Base-by-base conservation (phyloP, 1,139 yeast species). In the Geotrichum carabidarum region DNA sequence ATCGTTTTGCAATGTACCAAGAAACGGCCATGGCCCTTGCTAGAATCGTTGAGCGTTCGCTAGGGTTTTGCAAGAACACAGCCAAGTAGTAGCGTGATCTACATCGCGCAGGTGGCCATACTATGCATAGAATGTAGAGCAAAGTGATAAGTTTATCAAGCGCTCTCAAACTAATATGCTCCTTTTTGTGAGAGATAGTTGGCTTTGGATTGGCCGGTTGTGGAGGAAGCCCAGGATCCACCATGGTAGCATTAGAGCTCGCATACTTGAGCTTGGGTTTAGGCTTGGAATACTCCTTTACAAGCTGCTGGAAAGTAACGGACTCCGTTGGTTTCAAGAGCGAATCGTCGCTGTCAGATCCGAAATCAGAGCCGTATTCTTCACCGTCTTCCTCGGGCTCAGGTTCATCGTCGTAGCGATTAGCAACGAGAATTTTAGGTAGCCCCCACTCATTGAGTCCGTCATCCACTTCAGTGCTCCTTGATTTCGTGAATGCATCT, bases 361-460 rank as follows among this genome's bases (percentile, higher is more conserved):
- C 44, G 37, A 48, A 52, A n/a, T 52, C 51, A 15, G 51, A 48
- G 15, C 43, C 45, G 22, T 48, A 36, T 14, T 50, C 36, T 36
- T 53, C 55, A 14, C 32, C 51, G 11, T 51, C 49, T 9, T 45
- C 56, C 11, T 54, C 59, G 15, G 40, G 50, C 12, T 50, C 55
- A 8, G 44, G 52, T 18, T 54, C 57, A 31, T 56, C 60, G 5
- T 51, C 59, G 32, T 54, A 61, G 7, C 43, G 53, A 6, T 44
- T 44, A 5, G 55, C 57, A 8, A 56, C 62, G n/a, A 63, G 45
- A 12, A 59, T 53, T 47, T 62, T 61, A 27, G 67, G 67, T 4
- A 64, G 54, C 1, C 67, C 67, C 67, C 67, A 64, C 15, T 53
- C 62, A 15, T 59, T 60, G 5, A 64, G 59, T 2, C 66, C 67